Base-by-base conservation (phyloP, 352 stramenopile genomes). In the Globisporangium megalacanthum region DNA sequence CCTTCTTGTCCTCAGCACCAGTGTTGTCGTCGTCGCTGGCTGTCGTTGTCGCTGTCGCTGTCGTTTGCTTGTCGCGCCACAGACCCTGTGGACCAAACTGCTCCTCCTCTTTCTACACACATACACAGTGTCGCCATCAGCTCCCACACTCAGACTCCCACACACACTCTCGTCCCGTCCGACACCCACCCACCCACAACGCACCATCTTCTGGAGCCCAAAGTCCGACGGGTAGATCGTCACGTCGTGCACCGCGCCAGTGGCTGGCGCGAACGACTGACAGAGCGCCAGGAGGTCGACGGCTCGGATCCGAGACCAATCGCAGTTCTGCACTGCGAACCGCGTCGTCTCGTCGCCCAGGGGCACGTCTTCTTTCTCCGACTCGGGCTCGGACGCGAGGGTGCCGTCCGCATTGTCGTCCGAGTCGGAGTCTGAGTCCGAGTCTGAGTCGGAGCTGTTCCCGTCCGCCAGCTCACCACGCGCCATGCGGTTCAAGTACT, bases 211-310 rank as follows among this genome's bases (percentile, higher is more conserved):
- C 74, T 98, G 62, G 46, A 95, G 83, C 15, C 97, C 97, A 75
- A 91, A 99, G 65, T 99, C 92, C 33, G 89, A 98, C 15, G 90
- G 88, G 78, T 98, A 99, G 57, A 99, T 94, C 22, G 91, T 92
- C 36, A 99, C 95, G 55, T 87, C 78, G 62, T 92, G 80, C 25
- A 99, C 76, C 2, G 78, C 72, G 33, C 93, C 94, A 1, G 83
- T 92, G 31, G 84, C 73, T 36, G 90, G 89, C 37, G 97, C 95
- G 58, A 98, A 99, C 41, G 94, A 97, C 62, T 92, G 75, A 33
- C 97, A 92, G 33, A 99, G 84, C 44, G 92, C 92, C 67, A 98
- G 97, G 29, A 99, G 61, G 74, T 99, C 97, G 35, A 97, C 85
- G 3, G 96, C 95, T 44, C 92, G 89, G 52, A 99, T 92, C 57